Conservation (phyloP, 768 basidiomycete species). For the Hortiboletus campestris region DNA sequence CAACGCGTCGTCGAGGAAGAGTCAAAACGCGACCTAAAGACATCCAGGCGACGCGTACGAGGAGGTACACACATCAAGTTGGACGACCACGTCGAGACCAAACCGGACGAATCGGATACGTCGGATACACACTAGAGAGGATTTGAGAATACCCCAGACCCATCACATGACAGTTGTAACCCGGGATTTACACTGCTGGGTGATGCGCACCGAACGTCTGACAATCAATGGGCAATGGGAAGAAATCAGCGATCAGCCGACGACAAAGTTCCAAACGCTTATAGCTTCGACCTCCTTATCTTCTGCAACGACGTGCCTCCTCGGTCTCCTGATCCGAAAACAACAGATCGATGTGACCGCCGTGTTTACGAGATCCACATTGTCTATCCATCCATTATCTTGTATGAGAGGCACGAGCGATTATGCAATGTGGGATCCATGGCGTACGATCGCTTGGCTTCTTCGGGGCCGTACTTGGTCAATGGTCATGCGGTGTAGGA, state of each 20-base stretch:
- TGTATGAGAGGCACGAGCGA: conserved; percentile 51
- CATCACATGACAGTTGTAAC: no score
- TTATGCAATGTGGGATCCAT: conserved; percentile 57
- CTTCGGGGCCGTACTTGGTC: conserved; percentile 45
- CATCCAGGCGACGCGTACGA: no score
- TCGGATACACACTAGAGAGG: no score
- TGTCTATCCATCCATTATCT: conserved; percentile 39
- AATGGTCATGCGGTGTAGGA: no score
- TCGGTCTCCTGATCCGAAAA: conserved; percentile 45
- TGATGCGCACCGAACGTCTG: conserved; percentile 40
- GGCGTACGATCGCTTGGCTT: conserved; percentile 51
- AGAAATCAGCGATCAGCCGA: neutral
- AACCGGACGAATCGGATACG: no score
- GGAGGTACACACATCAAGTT: no score
- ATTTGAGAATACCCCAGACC: no score
- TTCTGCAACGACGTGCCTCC: conserved; percentile 44
- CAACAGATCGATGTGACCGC: conserved; percentile 51
- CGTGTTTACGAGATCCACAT: conserved; percentile 64
- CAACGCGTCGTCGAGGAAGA: no score
- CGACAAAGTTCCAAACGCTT: conserved; percentile 3
- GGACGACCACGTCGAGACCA: no score
- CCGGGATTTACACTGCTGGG: conserved; percentile 51
- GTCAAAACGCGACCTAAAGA: no score
- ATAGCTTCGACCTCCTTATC: conserved; percentile 48
- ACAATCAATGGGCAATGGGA: no score